Evolutionary conservation across 208 protist species (phyloP), one percentile per base, ranked within the genome.

Genomic region (Trypanosoma vivax): DNA sequence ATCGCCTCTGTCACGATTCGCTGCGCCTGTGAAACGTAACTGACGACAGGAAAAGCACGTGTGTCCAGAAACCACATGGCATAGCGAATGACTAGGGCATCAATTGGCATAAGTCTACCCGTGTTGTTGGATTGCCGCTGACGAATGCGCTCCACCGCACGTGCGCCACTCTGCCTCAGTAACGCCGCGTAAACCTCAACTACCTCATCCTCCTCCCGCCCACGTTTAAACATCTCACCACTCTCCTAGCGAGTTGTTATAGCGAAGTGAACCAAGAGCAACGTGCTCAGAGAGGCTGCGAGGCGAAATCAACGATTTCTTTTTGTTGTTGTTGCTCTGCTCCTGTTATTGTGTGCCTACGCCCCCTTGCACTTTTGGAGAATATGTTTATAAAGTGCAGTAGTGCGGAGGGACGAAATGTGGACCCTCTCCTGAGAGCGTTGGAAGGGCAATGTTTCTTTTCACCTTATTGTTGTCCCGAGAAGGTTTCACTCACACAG

Each of bases 11-110:
- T 82, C 19, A 92, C 60, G 0, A 88, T 30, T 14, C 76, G 72
- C 41, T 85, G 79, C 5, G 85, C 78, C n/a, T 88, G 73, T 0
- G 71, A 60, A n/a, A 88, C 30, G 49, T 83, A 90, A 39, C 85
- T 81, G 33, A 64, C 71, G 1, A 64, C 7, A 0, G 76, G 61
- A 39, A 68, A 72, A 0, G 74, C 63, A 0, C 30, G 13, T 16
- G 51, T 60, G 43, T 83, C 70, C 23, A 92, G 64, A 56, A 87
- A 92, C 52, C 83, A 72, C 69, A 86, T 67, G 34, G 65, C 71
- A 57, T 79, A 92, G 13, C 76, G 74, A 46, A 92, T 76, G 1
- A 90, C 71, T 3, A 92, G 63, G 3, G 74, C 51, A 33, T 92
- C 85, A 45, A 92, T 90, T 11, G 85, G 84, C 40, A 77, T 65